A percentile compares a stretch with the other conserved stretches of the same genome.
These are phyloP conservation scores for Eimeria sp. DNA, from an alignment of 169 alveolate species.

Conservation along the genomic window DNA sequence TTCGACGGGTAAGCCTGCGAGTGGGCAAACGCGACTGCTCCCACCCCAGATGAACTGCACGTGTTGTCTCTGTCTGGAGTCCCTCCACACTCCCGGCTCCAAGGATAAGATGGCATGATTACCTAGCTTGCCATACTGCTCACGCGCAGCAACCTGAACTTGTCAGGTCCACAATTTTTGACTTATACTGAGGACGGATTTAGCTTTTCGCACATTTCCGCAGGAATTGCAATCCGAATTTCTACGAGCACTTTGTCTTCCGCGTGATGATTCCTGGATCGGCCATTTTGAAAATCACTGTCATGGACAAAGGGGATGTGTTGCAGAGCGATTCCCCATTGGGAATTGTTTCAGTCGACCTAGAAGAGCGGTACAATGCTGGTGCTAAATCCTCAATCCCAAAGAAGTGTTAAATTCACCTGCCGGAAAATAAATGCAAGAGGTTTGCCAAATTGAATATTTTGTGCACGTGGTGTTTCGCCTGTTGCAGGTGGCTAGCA, in stretches of 20 bases:
- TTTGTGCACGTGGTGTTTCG: not conserved
- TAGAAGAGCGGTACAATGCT: conserved; percentile 65
- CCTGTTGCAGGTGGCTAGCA: conserved; percentile 76
- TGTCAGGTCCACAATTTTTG: not conserved
- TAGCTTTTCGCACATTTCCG: not conserved
- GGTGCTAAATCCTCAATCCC: not conserved
- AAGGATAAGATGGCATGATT: not conserved
- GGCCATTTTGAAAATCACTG: conserved; percentile 47
- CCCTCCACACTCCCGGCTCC: not conserved
- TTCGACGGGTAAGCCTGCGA: conserved; percentile 20
- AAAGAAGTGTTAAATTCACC: not conserved
- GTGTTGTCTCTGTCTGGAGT: not conserved
- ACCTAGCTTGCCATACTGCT: not conserved
- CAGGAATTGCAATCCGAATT: conserved; percentile 72
- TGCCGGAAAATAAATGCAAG: not conserved
- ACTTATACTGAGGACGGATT: not conserved
- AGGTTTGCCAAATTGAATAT: not conserved
- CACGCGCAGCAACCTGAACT: not conserved
- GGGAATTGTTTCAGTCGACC: conserved; percentile 51
- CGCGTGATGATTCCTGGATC: conserved; percentile 61
- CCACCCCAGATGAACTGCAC: not conserved
- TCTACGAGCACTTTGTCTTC: conserved; percentile 82
- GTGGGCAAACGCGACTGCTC: not conserved
- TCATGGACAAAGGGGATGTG: conserved; percentile 77
- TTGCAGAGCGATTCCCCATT: conserved; percentile 49